Percentiles rank a stretch among this genome's conserved stretches.
phyloP scores from a whole-genome alignment of 768 basidiomycete species.

The Lentinula edodes region DNA sequence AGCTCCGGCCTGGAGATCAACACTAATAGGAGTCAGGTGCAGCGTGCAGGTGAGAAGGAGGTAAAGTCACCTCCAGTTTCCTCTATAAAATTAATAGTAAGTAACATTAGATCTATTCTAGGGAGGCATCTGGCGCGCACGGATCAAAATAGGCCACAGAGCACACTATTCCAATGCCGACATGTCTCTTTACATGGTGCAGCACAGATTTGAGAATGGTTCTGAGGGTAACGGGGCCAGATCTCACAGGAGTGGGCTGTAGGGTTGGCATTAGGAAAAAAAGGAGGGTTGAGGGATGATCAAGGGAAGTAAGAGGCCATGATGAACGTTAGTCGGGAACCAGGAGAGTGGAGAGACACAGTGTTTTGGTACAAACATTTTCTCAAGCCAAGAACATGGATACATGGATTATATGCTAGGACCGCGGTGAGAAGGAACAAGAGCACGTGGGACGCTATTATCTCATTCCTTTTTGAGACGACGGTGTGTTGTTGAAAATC shows the following conservation, averaged over 20 bases:
- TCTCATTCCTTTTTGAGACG: conserved; percentile 1
- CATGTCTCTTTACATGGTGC: conserved; percentile 35
- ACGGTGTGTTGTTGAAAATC: background rate
- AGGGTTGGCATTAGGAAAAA: conserved; percentile 10
- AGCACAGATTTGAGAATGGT: conserved; percentile 9
- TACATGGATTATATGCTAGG: background rate
- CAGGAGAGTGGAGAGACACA: conserved; percentile 25
- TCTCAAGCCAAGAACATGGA: conserved; percentile 3
- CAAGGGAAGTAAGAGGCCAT: conserved; percentile 15
- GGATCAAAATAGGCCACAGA: conserved; percentile 74
- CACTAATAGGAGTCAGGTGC: conserved; percentile 25
- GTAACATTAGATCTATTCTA: background rate
- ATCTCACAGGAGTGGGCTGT: background rate
- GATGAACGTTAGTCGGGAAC: conserved; percentile 23
- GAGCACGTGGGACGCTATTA: conserved; percentile 2
- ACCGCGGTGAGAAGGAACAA: background rate
- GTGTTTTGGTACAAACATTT: conserved; percentile 11
- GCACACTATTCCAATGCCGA: conserved; percentile 65
- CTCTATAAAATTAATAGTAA: conserved; percentile 26
- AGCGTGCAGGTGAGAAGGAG: background rate
- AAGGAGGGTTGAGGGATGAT: conserved; percentile 7
- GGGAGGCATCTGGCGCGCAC: conserved; percentile 29
- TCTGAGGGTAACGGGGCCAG: background rate
- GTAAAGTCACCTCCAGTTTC: conserved; percentile 51
- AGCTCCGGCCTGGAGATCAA: conserved; percentile 76